Evolutionary conservation across 345 rosid species (phyloP).

Genomic region (Corchorus capsularis): DNA sequence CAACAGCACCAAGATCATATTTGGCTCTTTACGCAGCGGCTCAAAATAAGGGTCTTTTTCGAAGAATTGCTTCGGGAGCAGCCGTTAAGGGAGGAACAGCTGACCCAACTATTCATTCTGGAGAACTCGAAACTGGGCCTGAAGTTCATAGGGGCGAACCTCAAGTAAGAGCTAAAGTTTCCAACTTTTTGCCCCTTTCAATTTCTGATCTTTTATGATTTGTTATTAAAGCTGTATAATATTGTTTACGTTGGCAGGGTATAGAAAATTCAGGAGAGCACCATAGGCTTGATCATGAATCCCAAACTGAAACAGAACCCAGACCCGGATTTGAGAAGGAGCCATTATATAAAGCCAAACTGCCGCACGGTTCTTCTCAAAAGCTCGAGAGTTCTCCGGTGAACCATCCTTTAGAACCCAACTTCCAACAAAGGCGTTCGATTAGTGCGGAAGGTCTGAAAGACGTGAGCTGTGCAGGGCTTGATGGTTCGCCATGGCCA

Average conservation of each 20-base stretch:
- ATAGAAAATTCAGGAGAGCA: constrained; percentile 27
- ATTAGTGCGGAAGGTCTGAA: constrained; percentile 16
- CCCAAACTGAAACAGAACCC: constrained; percentile 22
- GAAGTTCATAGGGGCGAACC: constrained; percentile 44
- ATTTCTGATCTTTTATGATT: background rate
- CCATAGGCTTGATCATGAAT: background rate
- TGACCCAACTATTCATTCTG: constrained; percentile 42
- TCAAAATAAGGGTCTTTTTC: constrained; percentile 7
- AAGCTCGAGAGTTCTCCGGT: constrained; percentile 50
- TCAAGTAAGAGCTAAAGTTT: constrained; percentile 32
- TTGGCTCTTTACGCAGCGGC: constrained; percentile 9
- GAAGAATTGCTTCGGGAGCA: constrained; percentile 33
- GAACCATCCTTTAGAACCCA: constrained; percentile 46
- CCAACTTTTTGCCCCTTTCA: too few relatives aligned
- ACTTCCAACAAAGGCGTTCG: constrained; percentile 48
- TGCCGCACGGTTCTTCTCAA: constrained; percentile 39
- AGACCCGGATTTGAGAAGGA: constrained; percentile 30
- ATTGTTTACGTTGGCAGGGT: background rate
- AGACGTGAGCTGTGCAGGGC: constrained; percentile 47
- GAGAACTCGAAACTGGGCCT: constrained; percentile 40
- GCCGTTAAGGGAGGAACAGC: constrained; percentile 46
- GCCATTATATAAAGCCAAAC: constrained; percentile 45
- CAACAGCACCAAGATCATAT: constrained; percentile 29
- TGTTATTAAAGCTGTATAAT: constrained; percentile 17
- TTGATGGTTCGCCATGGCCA: constrained; percentile 62